These are phyloP conservation scores for Parachlorella kessleri DNA, from an alignment of 139 green algal species.

Conservation along the genomic window DNA sequence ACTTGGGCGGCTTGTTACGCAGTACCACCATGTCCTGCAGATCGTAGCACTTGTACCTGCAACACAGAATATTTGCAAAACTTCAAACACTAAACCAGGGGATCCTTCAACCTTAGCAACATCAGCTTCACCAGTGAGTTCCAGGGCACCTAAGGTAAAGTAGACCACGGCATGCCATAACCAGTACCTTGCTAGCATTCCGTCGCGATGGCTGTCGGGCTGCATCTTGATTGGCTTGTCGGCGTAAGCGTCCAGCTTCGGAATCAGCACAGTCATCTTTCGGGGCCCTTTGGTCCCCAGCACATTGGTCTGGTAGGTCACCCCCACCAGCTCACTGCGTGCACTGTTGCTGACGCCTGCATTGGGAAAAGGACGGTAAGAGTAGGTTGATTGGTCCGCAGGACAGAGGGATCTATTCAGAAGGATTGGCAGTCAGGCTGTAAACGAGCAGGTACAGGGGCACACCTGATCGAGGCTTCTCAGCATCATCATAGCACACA, in stretches of 20 bases:
- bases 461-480: too few relatives aligned
- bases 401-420: too few relatives aligned
- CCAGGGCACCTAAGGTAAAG: too few relatives aligned
- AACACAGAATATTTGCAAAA: background rate
- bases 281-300: constrained; percentile 91
- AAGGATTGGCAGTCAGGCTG: too few relatives aligned
- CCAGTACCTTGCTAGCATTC: background rate
- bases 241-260: constrained; percentile 15
- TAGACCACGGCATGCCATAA: too few relatives aligned
- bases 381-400: too few relatives aligned
- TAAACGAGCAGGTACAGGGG: too few relatives aligned
- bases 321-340: constrained; percentile 69
- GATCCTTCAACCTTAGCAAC: background rate
- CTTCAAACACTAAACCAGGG: background rate
- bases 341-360: background rate
- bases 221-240: background rate
- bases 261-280: constrained; percentile 49
- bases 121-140: background rate
- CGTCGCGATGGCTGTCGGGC: background rate
- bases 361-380: background rate
- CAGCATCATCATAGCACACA: constrained; percentile 69
- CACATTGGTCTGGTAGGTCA: constrained; percentile 92
- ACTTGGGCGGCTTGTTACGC: constrained; percentile 92
- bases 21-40: constrained; percentile 49
- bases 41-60: constrained; percentile 40